Evolutionary conservation across 2,329 filamentous ascomycete species (phyloP).

Genomic region (Botrytis pseudocinerea): DNA sequence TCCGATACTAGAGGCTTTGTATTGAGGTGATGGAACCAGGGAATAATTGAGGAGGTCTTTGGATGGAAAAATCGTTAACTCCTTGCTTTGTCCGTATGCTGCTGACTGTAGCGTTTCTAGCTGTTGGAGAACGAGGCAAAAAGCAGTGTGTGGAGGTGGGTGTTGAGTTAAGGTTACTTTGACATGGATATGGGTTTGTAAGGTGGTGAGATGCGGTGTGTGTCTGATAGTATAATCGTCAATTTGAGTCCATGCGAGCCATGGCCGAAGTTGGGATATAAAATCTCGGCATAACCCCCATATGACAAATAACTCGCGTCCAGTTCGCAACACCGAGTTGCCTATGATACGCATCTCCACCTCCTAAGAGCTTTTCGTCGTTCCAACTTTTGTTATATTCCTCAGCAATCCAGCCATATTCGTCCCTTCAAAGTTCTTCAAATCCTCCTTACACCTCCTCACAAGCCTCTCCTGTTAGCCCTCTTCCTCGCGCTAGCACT

Average conservation of each 20-base stretch:
- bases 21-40: not conserved
- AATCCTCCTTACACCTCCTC: not conserved
- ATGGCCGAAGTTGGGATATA: not conserved
- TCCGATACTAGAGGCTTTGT: not conserved
- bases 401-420: not conserved
- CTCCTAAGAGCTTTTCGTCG: not conserved
- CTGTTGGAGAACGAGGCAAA: not conserved
- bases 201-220: not conserved
- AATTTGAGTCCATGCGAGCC: not conserved
- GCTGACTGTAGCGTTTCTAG: not conserved
- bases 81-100: not conserved
- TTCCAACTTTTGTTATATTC: not conserved
- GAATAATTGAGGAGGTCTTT: not conserved
- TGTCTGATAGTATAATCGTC: not conserved
- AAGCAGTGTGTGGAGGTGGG: not conserved
- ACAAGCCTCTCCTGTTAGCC: slow-evolving; percentile 19
- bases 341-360: not conserved
- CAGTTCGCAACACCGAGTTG: not conserved
- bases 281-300: not conserved
- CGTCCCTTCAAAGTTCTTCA: too few relatives aligned
- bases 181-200: too few relatives aligned
- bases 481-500: slow-evolving; percentile 39
- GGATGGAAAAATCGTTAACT: not conserved
- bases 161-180: not conserved
- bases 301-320: not conserved